These are phyloP conservation scores for Excoecaria cochinchinensis DNA, from an alignment of 345 rosid genomes.

Conservation along the genomic window DNA sequence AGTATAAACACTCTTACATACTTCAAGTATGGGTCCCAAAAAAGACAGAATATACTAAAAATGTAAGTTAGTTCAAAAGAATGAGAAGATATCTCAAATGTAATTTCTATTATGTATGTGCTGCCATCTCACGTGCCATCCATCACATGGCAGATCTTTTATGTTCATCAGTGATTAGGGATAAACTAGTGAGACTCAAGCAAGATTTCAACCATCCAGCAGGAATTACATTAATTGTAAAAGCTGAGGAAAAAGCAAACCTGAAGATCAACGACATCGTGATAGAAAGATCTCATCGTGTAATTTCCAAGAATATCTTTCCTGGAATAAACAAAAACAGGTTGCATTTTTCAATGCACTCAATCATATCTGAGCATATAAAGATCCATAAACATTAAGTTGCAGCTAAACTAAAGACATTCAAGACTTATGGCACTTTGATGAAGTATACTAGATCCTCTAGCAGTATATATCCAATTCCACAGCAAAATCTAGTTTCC, in stretches of 20 bases:
- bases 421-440: background rate
- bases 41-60: background rate
- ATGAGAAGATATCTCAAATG: background rate
- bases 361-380: background rate
- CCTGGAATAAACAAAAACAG: constrained; percentile 48
- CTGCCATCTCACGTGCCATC: background rate
- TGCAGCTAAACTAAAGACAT: background rate
- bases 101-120: background rate
- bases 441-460: background rate
- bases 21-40: background rate
- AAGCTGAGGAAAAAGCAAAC: constrained; percentile 31
- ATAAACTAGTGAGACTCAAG: background rate
- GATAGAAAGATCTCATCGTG: constrained; percentile 68
- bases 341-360: constrained; percentile 5
- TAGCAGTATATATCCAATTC: background rate
- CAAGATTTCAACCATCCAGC: constrained; percentile 1
- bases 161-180: background rate
- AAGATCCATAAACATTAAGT: background rate
- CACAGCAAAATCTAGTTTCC: background rate
- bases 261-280: constrained; percentile 64
- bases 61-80: background rate
- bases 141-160: background rate
- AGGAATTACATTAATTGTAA: background rate
- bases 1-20: background rate
- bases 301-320: constrained; percentile 56